phyloP scores from a whole-genome alignment of 2,329 filamentous ascomycete genomes.

The Penicillium sp. region DNA sequence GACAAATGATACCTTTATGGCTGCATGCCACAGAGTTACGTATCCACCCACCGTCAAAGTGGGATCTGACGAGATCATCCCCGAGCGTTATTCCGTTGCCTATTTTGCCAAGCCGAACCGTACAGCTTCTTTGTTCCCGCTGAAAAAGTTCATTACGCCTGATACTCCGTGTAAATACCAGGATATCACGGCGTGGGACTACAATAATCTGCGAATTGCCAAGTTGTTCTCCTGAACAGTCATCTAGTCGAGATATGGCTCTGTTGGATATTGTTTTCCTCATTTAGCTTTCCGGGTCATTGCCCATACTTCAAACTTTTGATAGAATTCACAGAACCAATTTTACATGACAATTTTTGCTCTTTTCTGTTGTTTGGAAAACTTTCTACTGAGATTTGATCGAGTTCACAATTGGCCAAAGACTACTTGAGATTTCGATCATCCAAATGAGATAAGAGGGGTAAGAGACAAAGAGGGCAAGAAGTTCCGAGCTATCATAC shows the following conservation, averaged over 20 bases:
- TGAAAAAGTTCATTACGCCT: conserved; percentile 20
- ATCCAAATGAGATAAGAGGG: too few relatives aligned
- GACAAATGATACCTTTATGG: conserved; percentile 52
- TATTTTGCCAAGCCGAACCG: conserved; percentile 34
- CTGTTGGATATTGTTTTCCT: too few relatives aligned
- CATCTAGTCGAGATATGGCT: neutral
- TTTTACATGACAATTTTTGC: too few relatives aligned
- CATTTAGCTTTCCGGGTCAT: too few relatives aligned
- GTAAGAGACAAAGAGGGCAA: neutral
- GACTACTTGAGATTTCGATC: too few relatives aligned
- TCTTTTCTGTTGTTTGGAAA: neutral
- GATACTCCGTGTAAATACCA: conserved; percentile 19
- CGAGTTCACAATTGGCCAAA: neutral
- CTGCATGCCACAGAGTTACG: conserved; percentile 48
- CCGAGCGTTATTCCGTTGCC: conserved; percentile 32
- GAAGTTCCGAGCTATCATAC: neutral
- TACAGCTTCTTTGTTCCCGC: conserved; percentile 16
- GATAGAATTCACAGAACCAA: too few relatives aligned
- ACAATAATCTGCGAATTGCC: conserved; percentile 22
- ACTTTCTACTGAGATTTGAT: too few relatives aligned
- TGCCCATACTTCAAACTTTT: too few relatives aligned
- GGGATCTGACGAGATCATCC: conserved; percentile 27
- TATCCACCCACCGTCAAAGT: conserved; percentile 18
- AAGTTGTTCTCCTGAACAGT: conserved; percentile 12
- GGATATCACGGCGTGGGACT: conserved; percentile 25